These are phyloP conservation scores for Pestalotiopsis sp. DNA, from an alignment of 2,329 filamentous ascomycete species.

Conservation along the genomic window DNA sequence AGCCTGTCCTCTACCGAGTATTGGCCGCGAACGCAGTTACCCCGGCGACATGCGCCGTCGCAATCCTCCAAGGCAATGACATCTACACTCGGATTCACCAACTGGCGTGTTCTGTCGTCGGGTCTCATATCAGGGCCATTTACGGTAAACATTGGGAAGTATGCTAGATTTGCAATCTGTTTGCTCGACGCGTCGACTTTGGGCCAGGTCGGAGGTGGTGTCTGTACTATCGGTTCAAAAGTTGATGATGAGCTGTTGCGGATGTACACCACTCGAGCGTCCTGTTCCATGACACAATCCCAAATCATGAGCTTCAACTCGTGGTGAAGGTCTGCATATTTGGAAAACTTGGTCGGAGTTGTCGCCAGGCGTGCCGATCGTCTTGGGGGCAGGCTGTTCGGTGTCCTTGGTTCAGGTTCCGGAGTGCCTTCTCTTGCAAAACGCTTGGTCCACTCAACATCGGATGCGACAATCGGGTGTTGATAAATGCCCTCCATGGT, in stretches of 20 bases:
- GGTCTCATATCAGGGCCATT: not conserved
- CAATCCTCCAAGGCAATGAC: conserved; percentile 35
- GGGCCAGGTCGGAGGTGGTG: conserved; percentile 29
- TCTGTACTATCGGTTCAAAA: conserved; percentile 23
- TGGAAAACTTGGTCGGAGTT: conserved; percentile 30
- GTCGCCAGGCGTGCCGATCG: conserved; percentile 31
- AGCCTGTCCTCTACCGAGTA: conserved; percentile 28
- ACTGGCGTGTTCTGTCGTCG: conserved; percentile 19
- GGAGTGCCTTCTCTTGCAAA: too few species aligned
- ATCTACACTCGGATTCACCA: conserved; percentile 26
- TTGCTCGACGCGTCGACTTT: conserved; percentile 23
- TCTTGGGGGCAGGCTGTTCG: not conserved
- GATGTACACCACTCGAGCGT: conserved; percentile 31
- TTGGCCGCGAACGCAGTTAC: conserved; percentile 30
- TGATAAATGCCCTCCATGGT: too few species aligned
- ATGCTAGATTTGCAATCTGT: conserved; percentile 24
- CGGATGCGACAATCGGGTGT: too few species aligned
- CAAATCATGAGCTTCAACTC: conserved; percentile 34
- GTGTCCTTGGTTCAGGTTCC: too few species aligned
- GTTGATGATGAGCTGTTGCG: conserved; percentile 26
- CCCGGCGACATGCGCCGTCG: conserved; percentile 30
- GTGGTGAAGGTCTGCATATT: conserved; percentile 26
- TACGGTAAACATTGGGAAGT: conserved; percentile 27
- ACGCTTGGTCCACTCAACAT: too few species aligned
- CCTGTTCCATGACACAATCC: conserved; percentile 26